These are phyloP conservation scores for Populus ilicifolia DNA, from an alignment of 345 rosid genomes.

Conservation along the genomic window DNA sequence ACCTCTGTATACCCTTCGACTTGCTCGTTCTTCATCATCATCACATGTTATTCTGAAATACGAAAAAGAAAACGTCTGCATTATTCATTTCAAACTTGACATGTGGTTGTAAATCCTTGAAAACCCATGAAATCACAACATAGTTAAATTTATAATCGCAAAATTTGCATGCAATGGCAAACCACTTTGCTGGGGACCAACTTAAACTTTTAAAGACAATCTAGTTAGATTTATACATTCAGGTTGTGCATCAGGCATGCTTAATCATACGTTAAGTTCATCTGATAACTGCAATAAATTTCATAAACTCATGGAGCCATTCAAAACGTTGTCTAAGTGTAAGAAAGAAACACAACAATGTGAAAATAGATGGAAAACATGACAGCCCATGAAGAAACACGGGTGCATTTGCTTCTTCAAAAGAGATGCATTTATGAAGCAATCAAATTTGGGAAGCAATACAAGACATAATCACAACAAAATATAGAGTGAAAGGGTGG, in stretches of 20 bases:
- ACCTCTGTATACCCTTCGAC: conserved; percentile 83
- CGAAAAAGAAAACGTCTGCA: neutral
- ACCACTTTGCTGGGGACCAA: neutral
- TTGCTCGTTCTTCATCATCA: conserved; percentile 66
- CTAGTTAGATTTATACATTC: neutral
- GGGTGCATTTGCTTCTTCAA: neutral
- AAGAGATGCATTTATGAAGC: neutral
- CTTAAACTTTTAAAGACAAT: neutral
- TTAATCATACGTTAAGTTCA: neutral
- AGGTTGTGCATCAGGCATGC: neutral
- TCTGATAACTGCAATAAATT: neutral
- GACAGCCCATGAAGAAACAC: neutral
- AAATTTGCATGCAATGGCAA: neutral
- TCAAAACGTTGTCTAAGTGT: neutral
- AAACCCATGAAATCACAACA: neutral
- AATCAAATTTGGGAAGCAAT: too few species aligned
- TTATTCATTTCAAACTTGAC: neutral
- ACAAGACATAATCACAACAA: neutral
- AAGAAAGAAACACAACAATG: neutral
- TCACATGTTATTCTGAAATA: conserved; percentile 61
- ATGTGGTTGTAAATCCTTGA: too few species aligned
- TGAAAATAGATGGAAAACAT: neutral
- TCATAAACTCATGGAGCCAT: neutral
- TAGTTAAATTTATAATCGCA: neutral
- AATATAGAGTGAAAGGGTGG: neutral